Conservation (phyloP, 163 green algal species). For the Chlamydomonas reinhardtii region DNA sequence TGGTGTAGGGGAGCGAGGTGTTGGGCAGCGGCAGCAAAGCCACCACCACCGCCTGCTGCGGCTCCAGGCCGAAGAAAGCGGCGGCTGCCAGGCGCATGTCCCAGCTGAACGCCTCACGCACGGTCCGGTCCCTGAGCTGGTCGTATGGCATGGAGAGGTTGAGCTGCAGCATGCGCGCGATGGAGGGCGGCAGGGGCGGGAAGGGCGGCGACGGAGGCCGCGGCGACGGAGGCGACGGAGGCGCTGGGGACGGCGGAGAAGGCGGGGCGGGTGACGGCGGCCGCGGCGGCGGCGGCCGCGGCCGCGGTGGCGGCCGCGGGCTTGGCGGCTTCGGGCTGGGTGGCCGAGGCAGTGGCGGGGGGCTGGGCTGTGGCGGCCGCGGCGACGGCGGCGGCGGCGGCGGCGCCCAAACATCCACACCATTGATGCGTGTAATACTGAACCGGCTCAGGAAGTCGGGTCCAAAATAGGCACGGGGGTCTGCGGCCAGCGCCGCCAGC, state of each 20-base stretch:
- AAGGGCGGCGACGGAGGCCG: neutral
- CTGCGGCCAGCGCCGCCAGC: neutral
- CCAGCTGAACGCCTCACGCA: neutral
- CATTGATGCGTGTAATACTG: neutral
- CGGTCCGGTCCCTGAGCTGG: neutral
- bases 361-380: neutral
- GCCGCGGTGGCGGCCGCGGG: too few species aligned
- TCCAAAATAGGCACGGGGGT: neutral
- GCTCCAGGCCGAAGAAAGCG: neutral
- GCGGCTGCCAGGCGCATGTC: neutral
- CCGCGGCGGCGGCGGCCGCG: neutral
- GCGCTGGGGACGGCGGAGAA: too few species aligned
- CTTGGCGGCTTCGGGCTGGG: too few species aligned
- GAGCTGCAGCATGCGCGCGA: neutral
- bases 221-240: neutral
- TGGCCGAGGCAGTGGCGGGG: neutral
- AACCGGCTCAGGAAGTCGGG: neutral
- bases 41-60: neutral
- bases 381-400: neutral
- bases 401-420: neutral
- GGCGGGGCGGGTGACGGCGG: neutral
- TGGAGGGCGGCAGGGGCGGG: neutral
- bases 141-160: slow-evolving; percentile 10
- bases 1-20: neutral
- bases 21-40: neutral